Percentiles rank a stretch among this genome's conserved stretches.
phyloP scores from a whole-genome alignment of 2,329 filamentous ascomycete genomes.

The Ascochyta rabiei region DNA sequence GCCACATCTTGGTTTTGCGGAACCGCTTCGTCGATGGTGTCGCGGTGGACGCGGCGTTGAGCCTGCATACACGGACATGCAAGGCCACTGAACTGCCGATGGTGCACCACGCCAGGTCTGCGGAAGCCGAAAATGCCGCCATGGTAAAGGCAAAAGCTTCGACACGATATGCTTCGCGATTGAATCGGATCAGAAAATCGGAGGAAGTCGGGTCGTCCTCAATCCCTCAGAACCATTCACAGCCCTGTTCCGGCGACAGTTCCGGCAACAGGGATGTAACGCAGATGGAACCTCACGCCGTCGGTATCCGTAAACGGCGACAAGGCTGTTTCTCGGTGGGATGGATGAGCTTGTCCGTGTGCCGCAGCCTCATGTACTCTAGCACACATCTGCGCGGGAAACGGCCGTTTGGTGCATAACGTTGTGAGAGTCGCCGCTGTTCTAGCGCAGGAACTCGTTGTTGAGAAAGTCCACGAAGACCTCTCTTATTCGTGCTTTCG shows the following conservation, averaged over 20 bases:
- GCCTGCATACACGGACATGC: background rate
- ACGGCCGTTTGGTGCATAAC: background rate
- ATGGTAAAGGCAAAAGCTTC: background rate
- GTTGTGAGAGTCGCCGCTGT: background rate
- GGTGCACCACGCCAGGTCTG: slow-evolving; percentile 25
- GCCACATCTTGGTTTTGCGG: slow-evolving; percentile 1
- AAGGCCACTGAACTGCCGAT: slow-evolving; percentile 1
- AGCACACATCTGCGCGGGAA: background rate
- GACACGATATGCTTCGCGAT: background rate
- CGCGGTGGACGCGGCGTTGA: background rate
- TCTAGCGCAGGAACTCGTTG: slow-evolving; percentile 43
- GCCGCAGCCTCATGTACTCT: slow-evolving; percentile 1
- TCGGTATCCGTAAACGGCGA: slow-evolving; percentile 8
- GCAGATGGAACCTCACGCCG: slow-evolving; percentile 9
- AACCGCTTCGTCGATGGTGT: slow-evolving; percentile 1
- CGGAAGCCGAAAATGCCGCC: slow-evolving; percentile 11
- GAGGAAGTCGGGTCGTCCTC: slow-evolving; percentile 14
- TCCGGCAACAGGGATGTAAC: slow-evolving; percentile 8
- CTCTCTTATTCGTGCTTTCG: slow-evolving; percentile 46
- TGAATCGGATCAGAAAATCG: slow-evolving; percentile 4
- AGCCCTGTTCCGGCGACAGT: background rate
- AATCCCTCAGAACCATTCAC: background rate
- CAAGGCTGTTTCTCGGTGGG: slow-evolving; percentile 20
- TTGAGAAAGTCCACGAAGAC: slow-evolving; percentile 50
- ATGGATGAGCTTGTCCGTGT: slow-evolving; percentile 16